phyloP scores from a whole-genome alignment of 164 flowering plant genomes.

The Dillenia suffruticosa region DNA sequence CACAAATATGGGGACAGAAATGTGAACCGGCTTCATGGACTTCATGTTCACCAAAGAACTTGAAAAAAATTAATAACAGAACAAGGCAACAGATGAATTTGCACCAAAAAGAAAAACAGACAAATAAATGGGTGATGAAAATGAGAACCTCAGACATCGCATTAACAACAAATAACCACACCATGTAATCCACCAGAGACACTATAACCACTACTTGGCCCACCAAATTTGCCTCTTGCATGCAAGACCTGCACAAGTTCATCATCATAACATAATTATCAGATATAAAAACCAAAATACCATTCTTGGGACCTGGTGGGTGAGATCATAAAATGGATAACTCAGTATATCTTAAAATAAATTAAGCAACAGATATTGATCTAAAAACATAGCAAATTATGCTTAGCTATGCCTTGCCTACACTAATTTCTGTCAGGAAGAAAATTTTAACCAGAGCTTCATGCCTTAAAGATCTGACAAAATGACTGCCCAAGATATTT shows the following conservation, averaged over 20 bases:
- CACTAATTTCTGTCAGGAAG: too few species aligned
- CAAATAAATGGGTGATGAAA: conserved; percentile 1
- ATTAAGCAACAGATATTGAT: too few species aligned
- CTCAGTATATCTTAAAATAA: too few species aligned
- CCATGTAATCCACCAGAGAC: conserved; percentile 99
- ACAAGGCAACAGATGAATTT: neutral
- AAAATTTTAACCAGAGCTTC: too few species aligned
- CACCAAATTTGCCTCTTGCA: conserved; percentile 99
- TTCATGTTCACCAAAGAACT: neutral
- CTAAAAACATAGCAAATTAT: too few species aligned
- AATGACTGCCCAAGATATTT: too few species aligned
- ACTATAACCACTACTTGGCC: conserved; percentile 89
- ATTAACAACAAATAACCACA: conserved; percentile 96
- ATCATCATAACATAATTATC: neutral
- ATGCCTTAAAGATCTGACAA: too few species aligned
- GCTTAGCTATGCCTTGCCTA: too few species aligned
- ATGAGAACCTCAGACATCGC: conserved; percentile 88
- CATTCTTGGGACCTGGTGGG: neutral
- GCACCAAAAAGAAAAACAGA: neutral
- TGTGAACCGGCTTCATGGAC: too few species aligned
- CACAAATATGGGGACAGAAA: too few species aligned
- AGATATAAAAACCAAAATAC: neutral
- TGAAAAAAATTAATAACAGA: neutral
- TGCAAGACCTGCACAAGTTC: conserved; percentile 73
- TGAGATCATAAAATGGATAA: neutral